A percentile compares a stretch with the other conserved stretches of the same genome.
Evolutionary conservation across 140 eudicot species (phyloP).

Genomic region (Anethum foeniculum): DNA sequence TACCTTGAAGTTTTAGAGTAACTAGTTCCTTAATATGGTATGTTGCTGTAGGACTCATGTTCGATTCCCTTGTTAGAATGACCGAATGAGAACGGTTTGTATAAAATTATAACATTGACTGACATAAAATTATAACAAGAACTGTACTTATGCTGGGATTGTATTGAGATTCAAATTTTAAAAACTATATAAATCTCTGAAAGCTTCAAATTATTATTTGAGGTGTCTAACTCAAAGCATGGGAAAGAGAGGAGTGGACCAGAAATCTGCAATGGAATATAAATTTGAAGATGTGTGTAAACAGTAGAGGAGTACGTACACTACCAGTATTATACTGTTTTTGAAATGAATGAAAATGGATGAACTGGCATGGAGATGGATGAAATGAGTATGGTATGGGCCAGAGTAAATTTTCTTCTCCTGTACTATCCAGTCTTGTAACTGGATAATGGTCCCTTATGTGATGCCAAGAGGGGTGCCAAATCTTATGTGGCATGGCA

Average conservation of each 20-base stretch:
- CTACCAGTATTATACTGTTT: neutral
- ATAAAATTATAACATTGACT: neutral
- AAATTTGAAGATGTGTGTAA: neutral
- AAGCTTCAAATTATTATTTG: neutral
- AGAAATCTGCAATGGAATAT: slow-evolving; percentile 6
- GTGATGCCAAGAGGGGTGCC: no score
- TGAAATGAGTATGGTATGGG: neutral
- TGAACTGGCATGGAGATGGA: neutral
- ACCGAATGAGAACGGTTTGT: neutral
- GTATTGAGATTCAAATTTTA: neutral
- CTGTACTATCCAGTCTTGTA: neutral
- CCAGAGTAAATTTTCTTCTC: neutral
- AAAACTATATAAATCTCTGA: neutral
- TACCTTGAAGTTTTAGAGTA: no score
- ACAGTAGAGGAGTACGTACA: neutral
- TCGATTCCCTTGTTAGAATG: no score
- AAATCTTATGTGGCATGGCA: no score
- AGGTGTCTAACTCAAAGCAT: slow-evolving; percentile 6
- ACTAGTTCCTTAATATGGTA: no score
- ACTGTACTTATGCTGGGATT: neutral
- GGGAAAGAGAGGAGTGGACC: neutral
- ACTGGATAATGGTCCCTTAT: slow-evolving; percentile 7
- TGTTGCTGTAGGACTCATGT: no score
- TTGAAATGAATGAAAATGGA: neutral
- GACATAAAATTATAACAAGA: neutral